Evolutionary conservation across 441 rosid genomes (phyloP).

Genomic region (Flueggea neowawraea): DNA sequence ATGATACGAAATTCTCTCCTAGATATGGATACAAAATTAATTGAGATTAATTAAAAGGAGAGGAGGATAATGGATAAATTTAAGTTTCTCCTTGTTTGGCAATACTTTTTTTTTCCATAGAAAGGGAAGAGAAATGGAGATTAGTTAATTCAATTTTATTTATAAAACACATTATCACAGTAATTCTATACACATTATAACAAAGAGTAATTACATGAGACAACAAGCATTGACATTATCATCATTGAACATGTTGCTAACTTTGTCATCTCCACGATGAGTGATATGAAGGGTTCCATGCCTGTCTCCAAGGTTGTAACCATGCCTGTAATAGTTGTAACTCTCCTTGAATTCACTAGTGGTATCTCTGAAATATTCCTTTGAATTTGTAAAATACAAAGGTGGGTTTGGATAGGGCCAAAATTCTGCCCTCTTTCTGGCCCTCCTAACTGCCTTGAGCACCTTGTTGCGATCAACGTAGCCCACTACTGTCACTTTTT

Average conservation of each 20-base stretch:
- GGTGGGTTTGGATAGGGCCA: conserved; percentile 94
- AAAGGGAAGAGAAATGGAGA: no score
- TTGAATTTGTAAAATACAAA: conserved; percentile 72
- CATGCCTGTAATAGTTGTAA: conserved; percentile 83
- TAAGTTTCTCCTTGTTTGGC: no score
- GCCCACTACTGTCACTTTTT: conserved; percentile 79
- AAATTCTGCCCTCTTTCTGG: conserved; percentile 91
- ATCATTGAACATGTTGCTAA: conserved; percentile 93
- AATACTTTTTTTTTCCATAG: no score
- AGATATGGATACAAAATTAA: no score
- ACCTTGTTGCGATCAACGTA: conserved; percentile 92
- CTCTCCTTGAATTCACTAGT: conserved; percentile 81
- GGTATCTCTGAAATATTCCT: conserved; percentile 75
- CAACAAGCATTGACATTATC: conserved; percentile 89
- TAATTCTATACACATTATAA: neutral
- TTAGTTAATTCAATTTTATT: no score
- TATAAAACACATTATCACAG: neutral
- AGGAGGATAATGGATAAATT: no score
- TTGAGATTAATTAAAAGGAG: no score
- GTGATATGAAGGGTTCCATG: conserved; percentile 72
- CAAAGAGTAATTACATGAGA: conserved; percentile 45
- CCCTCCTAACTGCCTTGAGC: conserved; percentile 77
- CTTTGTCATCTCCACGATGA: conserved; percentile 82
- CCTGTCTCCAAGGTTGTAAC: conserved; percentile 69
- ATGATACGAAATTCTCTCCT: no score